Conservation (phyloP, 1,284 basidiomycete genomes). For the Fomitopsis palustris region DNA sequence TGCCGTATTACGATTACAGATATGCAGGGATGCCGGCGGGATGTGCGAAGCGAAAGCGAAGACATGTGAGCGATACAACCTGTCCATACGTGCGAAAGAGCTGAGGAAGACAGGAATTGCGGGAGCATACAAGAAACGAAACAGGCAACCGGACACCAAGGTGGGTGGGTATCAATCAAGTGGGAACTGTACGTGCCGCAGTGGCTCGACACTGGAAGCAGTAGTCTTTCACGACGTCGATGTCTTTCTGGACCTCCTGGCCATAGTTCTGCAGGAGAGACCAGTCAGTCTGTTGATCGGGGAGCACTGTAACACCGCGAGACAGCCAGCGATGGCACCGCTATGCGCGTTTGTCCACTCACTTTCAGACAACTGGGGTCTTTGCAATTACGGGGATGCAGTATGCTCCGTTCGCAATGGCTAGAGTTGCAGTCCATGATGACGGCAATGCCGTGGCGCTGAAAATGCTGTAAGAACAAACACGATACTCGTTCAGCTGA, state of each 20-base stretch:
- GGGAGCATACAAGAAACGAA: background rate
- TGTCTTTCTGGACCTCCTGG: constrained; percentile 35
- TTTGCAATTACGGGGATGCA: constrained; percentile 53
- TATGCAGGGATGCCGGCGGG: constrained; percentile 4
- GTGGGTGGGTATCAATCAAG: constrained; percentile 16
- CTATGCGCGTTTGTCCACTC: too few species aligned
- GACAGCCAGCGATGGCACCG: too few species aligned
- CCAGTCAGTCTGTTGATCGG: background rate
- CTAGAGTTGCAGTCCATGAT: constrained; percentile 64
- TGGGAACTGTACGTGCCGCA: constrained; percentile 28
- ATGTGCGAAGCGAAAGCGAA: constrained; percentile 5
- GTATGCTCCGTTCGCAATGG: constrained; percentile 59
- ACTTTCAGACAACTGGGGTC: constrained; percentile 50
- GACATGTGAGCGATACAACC: constrained; percentile 5
- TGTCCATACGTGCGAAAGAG: constrained; percentile 5
- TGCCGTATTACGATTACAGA: constrained; percentile 8
- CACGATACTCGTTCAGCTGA: constrained; percentile 19
- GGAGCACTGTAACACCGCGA: too few species aligned
- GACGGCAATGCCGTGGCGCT: constrained; percentile 63
- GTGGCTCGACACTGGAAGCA: constrained; percentile 38
- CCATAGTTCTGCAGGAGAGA: constrained; percentile 32
- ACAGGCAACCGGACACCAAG: background rate
- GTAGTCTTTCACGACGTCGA: constrained; percentile 36
- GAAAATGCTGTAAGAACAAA: constrained; percentile 53
- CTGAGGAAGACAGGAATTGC: background rate